Conservation (phyloP, 2,329 filamentous ascomycete species). For the Allantophomopsis lycopodina region DNA sequence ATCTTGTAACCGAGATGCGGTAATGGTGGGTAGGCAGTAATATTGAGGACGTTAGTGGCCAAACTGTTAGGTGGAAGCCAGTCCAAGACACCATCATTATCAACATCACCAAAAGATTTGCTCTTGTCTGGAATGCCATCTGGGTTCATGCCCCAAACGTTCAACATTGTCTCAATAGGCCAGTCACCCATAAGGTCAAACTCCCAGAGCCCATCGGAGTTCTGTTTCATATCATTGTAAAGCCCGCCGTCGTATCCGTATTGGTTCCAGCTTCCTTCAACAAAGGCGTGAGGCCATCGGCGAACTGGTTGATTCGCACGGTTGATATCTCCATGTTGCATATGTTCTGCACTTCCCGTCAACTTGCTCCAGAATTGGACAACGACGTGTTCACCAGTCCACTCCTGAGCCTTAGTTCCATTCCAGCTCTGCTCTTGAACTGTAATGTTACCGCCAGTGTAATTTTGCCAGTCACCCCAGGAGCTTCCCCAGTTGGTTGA, state of each 20-base stretch:
- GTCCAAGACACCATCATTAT: constrained; percentile 44
- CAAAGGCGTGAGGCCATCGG: constrained; percentile 46
- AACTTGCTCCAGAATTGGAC: constrained; percentile 48
- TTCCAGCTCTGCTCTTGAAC: constrained; percentile 36
- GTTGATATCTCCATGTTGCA: constrained; percentile 43
- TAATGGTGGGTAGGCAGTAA: constrained; percentile 35
- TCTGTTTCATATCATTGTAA: constrained; percentile 33
- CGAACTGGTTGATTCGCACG: constrained; percentile 32
- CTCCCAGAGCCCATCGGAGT: constrained; percentile 36
- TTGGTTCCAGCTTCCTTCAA: constrained; percentile 47
- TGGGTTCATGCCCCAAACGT: constrained; percentile 42
- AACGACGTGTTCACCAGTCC: constrained; percentile 46
- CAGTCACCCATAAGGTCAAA: constrained; percentile 50
- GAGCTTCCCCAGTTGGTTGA: constrained; percentile 22
- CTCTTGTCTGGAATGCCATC: constrained; percentile 48
- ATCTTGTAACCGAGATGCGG: constrained; percentile 42
- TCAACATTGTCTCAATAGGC: constrained; percentile 7
- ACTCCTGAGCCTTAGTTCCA: constrained; percentile 39
- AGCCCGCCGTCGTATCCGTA: constrained; percentile 50
- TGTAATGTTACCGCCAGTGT: constrained; percentile 32
- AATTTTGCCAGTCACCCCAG: constrained; percentile 37
- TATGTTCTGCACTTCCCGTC: constrained; percentile 42
- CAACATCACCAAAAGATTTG: constrained; percentile 46
- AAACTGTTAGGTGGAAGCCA: constrained; percentile 44
- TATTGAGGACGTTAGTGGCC: constrained; percentile 39